Evolutionary conservation across 352 stramenopile genomes (phyloP), one percentile per base, ranked within the genome.

Genomic region (Globisporangium acanthophoron): DNA sequence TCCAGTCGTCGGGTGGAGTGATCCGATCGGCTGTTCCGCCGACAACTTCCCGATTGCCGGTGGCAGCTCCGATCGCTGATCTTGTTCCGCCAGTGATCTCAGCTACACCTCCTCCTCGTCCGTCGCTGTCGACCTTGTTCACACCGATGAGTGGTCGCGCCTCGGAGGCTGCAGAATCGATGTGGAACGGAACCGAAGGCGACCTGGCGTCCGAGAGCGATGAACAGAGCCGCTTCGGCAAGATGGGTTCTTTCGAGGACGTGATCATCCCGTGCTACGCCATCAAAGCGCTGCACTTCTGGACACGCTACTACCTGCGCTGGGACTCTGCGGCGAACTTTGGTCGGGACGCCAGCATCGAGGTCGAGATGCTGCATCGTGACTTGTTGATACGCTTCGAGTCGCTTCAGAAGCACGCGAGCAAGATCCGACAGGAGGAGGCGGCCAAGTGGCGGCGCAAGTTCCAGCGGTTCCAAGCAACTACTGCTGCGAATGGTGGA

Each of bases 281-380:
- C 48, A 80, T 87, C 16, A 88, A 88, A 29, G 73, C 78, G 39
- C 61, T 94, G 12, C 67, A 72, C 43, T 90, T 94, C 27, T 94
- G 85, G 85, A 70, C 74, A 13, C 71, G 80, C 16, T 94, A 92
- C 57, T 94, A 92, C 40, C 55, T 94, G 56, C 79, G 85, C 5
- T 92, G 81, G 79, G 80, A 94, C 45, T 72, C 81, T 0, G 76
- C 70, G 2, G 77, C 70, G 6, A 69, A 78, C 29, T 74, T 77
- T 39, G 75, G 88, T 20, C 75, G 82, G 13, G 77, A 90, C 20
- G 73, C 75, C 45, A 78, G 62, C 24, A 73, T 87, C 0, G 75
- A 84, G 54, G 66, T 88, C 11, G 82, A 92, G 62, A 73, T 65
- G 0, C 56, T 78, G 44, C 69, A 88, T 41, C 68, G 84, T 31